phyloP scores from a whole-genome alignment of 306 rosid genomes.

The Trifolium dubium region DNA sequence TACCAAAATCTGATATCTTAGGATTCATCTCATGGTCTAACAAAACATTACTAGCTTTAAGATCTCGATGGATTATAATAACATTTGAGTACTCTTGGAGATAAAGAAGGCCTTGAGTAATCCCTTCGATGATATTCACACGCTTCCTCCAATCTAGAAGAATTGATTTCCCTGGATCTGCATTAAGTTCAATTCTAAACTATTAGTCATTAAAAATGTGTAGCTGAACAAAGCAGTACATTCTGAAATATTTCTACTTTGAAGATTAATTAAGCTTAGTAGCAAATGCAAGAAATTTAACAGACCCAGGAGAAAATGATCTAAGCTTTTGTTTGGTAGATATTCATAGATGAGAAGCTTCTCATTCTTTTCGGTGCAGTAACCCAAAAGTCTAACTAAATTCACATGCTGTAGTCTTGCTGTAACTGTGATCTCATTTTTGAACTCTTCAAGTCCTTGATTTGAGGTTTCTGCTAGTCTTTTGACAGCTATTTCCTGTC shows the following conservation, averaged over 20 bases:
- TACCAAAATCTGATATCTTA: conserved; percentile 73
- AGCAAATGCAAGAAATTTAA: conserved; percentile 14
- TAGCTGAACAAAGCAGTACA: background rate
- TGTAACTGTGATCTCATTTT: conserved; percentile 53
- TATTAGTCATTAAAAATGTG: conserved; percentile 17
- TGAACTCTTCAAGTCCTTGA: conserved; percentile 60
- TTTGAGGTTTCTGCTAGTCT: conserved; percentile 55
- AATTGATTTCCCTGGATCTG: conserved; percentile 51
- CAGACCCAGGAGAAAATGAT: conserved; percentile 57
- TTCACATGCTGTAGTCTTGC: conserved; percentile 63
- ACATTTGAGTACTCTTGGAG: conserved; percentile 79
- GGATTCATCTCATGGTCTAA: conserved; percentile 61
- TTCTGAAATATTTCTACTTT: conserved; percentile 14
- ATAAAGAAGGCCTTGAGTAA: conserved; percentile 77
- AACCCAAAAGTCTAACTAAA: conserved; percentile 61
- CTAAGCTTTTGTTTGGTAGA: conserved; percentile 61
- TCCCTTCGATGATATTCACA: conserved; percentile 65
- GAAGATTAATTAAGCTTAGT: conserved; percentile 7
- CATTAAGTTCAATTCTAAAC: conserved; percentile 30
- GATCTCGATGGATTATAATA: conserved; percentile 70
- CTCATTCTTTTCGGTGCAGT: conserved; percentile 51
- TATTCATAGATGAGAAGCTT: conserved; percentile 59
- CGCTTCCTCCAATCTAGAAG: conserved; percentile 56
- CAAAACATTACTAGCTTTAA: conserved; percentile 67
- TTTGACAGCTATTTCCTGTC: conserved; percentile 58